A percentile compares a stretch with the other conserved stretches of the same genome.
These are phyloP conservation scores for Cardamine occulta DNA, from an alignment of 345 rosid species.

Conservation along the genomic window DNA sequence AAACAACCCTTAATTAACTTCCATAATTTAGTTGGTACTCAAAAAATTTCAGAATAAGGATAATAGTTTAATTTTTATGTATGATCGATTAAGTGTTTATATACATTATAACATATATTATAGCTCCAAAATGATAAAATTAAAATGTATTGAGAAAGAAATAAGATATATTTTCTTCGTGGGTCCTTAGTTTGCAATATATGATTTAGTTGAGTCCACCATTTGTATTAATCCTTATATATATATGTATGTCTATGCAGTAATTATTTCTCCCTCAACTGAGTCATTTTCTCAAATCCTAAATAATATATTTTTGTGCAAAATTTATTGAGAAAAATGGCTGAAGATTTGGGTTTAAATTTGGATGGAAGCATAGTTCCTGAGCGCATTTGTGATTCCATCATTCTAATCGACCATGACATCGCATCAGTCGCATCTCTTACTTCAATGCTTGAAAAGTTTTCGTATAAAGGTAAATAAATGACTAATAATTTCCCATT, in stretches of 20 bases:
- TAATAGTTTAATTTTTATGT: too few species aligned
- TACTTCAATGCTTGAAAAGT: not conserved
- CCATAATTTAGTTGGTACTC: too few species aligned
- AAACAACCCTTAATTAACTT: too few species aligned
- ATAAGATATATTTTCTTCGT: too few species aligned
- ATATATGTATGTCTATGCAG: not conserved
- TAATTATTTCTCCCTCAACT: not conserved
- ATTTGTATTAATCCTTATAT: not conserved
- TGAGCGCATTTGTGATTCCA: not conserved
- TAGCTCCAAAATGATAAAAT: too few species aligned
- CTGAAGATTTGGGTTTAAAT: not conserved
- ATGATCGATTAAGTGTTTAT: too few species aligned
- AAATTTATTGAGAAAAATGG: not conserved
- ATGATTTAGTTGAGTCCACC: not conserved
- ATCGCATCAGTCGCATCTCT: not conserved
- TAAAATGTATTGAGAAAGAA: too few species aligned
- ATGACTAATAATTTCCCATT: not conserved
- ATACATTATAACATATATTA: too few species aligned
- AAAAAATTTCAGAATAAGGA: too few species aligned
- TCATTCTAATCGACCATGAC: slow-evolving; percentile 36
- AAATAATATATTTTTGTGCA: not conserved
- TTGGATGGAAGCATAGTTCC: not conserved
- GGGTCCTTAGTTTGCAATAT: too few species aligned
- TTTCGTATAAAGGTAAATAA: slow-evolving; percentile 11
- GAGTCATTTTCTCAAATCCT: not conserved